Evolutionary conservation across 2,329 filamentous ascomycete species (phyloP).

Genomic region (Endoconidiophora laricicola): DNA sequence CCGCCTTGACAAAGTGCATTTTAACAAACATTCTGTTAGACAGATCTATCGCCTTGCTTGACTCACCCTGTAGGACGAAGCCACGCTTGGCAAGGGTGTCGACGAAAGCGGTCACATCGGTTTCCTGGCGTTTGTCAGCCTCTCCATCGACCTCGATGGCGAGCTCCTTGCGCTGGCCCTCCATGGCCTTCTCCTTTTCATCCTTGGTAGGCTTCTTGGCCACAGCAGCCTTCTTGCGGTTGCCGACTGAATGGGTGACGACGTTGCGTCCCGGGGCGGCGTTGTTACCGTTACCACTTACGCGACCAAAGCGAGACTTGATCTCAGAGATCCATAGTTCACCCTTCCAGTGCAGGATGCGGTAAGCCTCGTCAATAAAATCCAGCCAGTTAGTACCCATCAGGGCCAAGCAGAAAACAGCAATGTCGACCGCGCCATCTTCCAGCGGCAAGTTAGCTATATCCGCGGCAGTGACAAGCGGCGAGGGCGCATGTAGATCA

Average conservation of each 20-base stretch:
- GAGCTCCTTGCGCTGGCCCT: slow-evolving; percentile 36
- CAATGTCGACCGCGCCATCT: slow-evolving; percentile 64
- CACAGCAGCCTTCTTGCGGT: slow-evolving; percentile 37
- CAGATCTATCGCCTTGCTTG: slow-evolving; percentile 51
- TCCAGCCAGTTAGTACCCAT: slow-evolving; percentile 99
- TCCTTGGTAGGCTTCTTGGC: slow-evolving; percentile 23
- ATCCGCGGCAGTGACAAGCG: slow-evolving; percentile 73
- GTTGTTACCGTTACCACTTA: slow-evolving; percentile 26
- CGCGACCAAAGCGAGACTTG: slow-evolving; percentile 58
- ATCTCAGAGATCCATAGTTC: slow-evolving; percentile 97
- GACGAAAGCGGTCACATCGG: slow-evolving; percentile 75
- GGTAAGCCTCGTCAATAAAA: slow-evolving; percentile 91
- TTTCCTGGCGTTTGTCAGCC: slow-evolving; percentile 50
- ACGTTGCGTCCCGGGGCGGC: slow-evolving; percentile 19
- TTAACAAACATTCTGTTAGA: slow-evolving; percentile 97
- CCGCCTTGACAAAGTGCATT: slow-evolving; percentile 86
- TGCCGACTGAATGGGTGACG: slow-evolving; percentile 56
- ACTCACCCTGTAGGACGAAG: slow-evolving; percentile 59
- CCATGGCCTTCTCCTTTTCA: slow-evolving; percentile 29
- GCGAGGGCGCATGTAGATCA: slow-evolving; percentile 64
- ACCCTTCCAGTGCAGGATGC: slow-evolving; percentile 79
- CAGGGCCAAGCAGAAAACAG: slow-evolving; percentile 86
- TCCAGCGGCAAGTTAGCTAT: slow-evolving; percentile 66
- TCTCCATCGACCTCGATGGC: slow-evolving; percentile 56
- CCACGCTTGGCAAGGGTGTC: slow-evolving; percentile 66